phyloP scores from a whole-genome alignment of 441 rosid genomes.

The Adansonia grandidieri region DNA sequence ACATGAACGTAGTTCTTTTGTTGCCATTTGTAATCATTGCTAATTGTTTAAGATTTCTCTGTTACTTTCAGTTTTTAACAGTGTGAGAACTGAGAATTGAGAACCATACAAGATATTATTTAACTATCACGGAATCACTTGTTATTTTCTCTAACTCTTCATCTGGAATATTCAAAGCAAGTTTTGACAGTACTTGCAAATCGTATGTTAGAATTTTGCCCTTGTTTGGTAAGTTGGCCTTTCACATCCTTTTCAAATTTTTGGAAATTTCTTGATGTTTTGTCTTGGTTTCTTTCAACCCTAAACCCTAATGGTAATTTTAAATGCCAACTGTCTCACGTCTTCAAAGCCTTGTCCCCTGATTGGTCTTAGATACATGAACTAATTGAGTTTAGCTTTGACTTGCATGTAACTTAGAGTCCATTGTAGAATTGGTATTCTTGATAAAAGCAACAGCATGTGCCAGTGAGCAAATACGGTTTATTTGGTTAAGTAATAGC shows the following conservation, averaged over 20 bases:
- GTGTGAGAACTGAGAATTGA: background rate
- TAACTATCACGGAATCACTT: background rate
- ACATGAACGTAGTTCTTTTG: background rate
- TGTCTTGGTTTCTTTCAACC: no score
- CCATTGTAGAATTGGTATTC: background rate
- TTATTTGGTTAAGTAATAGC: background rate
- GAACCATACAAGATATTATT: conserved; percentile 10
- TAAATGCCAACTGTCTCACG: no score
- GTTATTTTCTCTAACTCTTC: conserved; percentile 15
- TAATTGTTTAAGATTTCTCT: background rate
- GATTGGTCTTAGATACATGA: no score
- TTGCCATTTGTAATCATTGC: background rate
- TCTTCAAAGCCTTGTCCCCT: no score
- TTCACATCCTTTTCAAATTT: no score
- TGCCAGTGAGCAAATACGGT: background rate
- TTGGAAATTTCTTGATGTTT: no score
- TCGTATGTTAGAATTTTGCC: no score
- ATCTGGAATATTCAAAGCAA: no score
- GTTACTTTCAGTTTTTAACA: background rate
- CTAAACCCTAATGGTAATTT: no score
- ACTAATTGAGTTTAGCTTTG: background rate
- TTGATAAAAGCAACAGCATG: background rate
- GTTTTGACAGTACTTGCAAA: no score
- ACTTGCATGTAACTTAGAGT: background rate
- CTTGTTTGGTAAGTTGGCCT: no score